Percentiles rank a stretch among this genome's conserved stretches.
Evolutionary conservation across 1,284 basidiomycete species (phyloP).

Genomic region (Tylopilus sp.): DNA sequence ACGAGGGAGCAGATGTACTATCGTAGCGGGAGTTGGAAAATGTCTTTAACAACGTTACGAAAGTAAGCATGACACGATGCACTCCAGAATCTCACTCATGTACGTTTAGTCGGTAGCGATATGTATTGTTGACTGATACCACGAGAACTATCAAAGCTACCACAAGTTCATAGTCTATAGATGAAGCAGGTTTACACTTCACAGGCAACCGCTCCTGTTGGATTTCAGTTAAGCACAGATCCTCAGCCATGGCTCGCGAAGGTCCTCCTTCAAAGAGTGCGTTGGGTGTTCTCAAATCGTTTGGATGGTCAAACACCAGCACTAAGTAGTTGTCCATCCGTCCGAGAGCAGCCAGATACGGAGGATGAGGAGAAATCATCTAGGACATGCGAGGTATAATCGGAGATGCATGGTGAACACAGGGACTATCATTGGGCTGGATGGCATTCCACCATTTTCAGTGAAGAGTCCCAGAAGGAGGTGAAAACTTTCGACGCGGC

Average conservation of each 20-base stretch:
- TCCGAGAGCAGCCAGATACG: background rate
- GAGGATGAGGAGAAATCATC: background rate
- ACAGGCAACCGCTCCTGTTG: background rate
- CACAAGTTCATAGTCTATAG: background rate
- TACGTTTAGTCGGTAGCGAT: conserved; percentile 38
- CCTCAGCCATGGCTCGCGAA: background rate
- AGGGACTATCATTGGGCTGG: background rate
- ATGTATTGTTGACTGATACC: conserved; percentile 59
- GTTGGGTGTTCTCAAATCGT: background rate
- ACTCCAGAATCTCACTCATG: conserved; percentile 6
- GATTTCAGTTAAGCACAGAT: conserved; percentile 8
- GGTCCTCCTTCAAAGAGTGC: background rate
- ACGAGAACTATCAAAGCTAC: conserved; percentile 34
- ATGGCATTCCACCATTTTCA: background rate
- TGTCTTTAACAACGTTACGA: conserved; percentile 52
- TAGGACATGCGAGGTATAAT: background rate
- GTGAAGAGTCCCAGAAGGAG: conserved; percentile 3
- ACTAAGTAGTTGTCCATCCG: background rate
- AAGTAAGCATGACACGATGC: conserved; percentile 38
- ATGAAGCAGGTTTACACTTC: background rate
- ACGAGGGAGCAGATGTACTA: no score
- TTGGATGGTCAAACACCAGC: background rate
- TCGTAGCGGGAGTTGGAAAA: no score
- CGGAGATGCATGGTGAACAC: background rate
- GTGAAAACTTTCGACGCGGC: conserved; percentile 26